A percentile compares a stretch with the other conserved stretches of the same genome.
Conservation (phyloP, 2,329 filamentous ascomycete species). For the Neofusicoccum umdonicola region DNA sequence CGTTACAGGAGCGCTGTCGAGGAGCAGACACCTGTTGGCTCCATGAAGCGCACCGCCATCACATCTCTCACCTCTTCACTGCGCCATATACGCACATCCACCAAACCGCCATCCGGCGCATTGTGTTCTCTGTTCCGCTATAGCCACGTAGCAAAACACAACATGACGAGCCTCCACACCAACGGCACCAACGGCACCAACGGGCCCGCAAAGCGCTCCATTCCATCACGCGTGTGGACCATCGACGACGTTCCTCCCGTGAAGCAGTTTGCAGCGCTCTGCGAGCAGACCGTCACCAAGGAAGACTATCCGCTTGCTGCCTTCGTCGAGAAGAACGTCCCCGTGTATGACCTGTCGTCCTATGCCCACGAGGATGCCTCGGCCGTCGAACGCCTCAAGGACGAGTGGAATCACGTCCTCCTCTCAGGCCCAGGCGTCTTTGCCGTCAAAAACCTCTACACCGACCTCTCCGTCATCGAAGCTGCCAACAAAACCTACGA, state of each 20-base stretch:
- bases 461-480: slow-evolving; percentile 42
- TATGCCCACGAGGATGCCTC: slow-evolving; percentile 34
- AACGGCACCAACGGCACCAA: not conserved
- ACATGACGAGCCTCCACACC: not conserved
- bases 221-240: slow-evolving; percentile 30
- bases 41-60: not conserved
- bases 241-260: slow-evolving; percentile 38
- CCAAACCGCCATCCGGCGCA: not conserved
- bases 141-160: not conserved
- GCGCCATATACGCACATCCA: not conserved
- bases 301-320: slow-evolving; percentile 50
- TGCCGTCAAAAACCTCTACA: slow-evolving; percentile 55
- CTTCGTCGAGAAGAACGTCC: slow-evolving; percentile 50
- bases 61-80: not conserved
- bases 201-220: not conserved
- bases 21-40: not conserved
- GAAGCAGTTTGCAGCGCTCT: slow-evolving; percentile 46
- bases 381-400: slow-evolving; percentile 47
- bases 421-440: slow-evolving; percentile 59
- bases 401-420: slow-evolving; percentile 61
- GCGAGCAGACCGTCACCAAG: slow-evolving; percentile 38
- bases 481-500: slow-evolving; percentile 50
- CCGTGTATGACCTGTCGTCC: slow-evolving; percentile 52
- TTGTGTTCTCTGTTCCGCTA: not conserved
- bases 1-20: not conserved